These are phyloP conservation scores for Stagonosporopsis cucurbitacearum DNA, from an alignment of 2,329 filamentous ascomycete species.

Conservation along the genomic window DNA sequence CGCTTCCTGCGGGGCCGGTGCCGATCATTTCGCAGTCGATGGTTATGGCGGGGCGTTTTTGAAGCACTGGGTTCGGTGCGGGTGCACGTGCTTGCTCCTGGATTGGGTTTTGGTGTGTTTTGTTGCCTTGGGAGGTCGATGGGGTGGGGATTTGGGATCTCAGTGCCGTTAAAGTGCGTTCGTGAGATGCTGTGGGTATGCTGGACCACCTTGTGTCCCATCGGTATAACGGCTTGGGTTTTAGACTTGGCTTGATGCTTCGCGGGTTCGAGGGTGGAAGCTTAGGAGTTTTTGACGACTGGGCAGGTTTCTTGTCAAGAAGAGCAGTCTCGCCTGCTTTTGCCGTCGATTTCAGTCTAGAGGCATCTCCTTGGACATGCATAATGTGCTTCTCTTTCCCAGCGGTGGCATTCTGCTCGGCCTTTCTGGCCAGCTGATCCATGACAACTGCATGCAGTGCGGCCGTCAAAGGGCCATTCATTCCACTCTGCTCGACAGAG, in stretches of 20 bases:
- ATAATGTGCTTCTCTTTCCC: background rate
- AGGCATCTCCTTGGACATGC: background rate
- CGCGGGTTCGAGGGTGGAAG: background rate
- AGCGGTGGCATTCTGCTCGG: background rate
- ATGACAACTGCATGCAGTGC: background rate
- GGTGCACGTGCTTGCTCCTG: background rate
- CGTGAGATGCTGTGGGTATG: background rate
- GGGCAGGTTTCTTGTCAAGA: background rate
- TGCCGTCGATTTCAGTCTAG: background rate
- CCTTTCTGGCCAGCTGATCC: background rate
- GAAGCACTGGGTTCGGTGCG: background rate
- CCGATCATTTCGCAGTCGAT: conserved; percentile 20
- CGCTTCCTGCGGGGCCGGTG: background rate
- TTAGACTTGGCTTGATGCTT: background rate
- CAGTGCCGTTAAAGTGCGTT: background rate
- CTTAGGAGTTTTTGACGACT: background rate
- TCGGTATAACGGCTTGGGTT: background rate
- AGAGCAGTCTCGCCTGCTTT: background rate
- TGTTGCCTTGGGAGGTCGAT: background rate
- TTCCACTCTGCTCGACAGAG: background rate
- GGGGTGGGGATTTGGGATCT: background rate
- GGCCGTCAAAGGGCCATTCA: background rate
- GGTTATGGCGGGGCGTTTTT: background rate
- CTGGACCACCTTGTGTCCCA: conserved; percentile 4
- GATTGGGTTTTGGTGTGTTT: background rate